These are phyloP conservation scores for Aspergillus affinis DNA, from an alignment of 495 filamentous ascomycete genomes.

Conservation along the genomic window DNA sequence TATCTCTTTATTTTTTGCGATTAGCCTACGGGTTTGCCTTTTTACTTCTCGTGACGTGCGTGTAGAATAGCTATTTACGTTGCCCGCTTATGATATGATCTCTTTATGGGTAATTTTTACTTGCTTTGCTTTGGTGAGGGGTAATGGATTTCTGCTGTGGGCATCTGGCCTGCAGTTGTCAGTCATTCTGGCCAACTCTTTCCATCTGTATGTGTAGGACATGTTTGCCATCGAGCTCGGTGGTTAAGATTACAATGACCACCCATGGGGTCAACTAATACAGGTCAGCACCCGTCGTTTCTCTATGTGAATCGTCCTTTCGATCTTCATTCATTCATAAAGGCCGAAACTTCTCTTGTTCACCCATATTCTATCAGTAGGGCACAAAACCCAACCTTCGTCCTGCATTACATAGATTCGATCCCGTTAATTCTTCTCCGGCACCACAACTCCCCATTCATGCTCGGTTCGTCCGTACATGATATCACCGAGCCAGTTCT, in stretches of 20 bases:
- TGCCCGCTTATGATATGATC: constrained; percentile 23
- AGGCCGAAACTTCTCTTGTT: too few species aligned
- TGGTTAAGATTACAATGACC: too few species aligned
- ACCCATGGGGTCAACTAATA: too few species aligned
- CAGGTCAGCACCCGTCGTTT: too few species aligned
- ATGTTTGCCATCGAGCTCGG: too few species aligned
- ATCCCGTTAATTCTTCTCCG: not conserved
- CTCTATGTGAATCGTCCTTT: too few species aligned
- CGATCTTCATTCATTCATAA: too few species aligned
- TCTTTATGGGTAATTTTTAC: constrained; percentile 21
- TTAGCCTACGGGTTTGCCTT: not conserved
- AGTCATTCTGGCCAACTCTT: not conserved
- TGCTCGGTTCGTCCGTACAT: constrained; percentile 15
- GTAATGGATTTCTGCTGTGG: not conserved
- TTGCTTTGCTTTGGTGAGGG: not conserved
- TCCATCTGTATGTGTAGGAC: not conserved
- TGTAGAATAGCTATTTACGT: constrained; percentile 18
- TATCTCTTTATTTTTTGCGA: constrained; percentile 5
- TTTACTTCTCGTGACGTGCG: constrained; percentile 5
- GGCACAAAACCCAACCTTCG: too few species aligned
- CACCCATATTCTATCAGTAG: too few species aligned
- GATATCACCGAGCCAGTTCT: constrained; percentile 16
- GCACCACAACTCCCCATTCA: constrained; percentile 11
- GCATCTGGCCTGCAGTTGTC: not conserved
- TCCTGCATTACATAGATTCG: too few species aligned